Conservation (phyloP, 495 filamentous ascomycete genomes). For the Tirmania nivea region DNA sequence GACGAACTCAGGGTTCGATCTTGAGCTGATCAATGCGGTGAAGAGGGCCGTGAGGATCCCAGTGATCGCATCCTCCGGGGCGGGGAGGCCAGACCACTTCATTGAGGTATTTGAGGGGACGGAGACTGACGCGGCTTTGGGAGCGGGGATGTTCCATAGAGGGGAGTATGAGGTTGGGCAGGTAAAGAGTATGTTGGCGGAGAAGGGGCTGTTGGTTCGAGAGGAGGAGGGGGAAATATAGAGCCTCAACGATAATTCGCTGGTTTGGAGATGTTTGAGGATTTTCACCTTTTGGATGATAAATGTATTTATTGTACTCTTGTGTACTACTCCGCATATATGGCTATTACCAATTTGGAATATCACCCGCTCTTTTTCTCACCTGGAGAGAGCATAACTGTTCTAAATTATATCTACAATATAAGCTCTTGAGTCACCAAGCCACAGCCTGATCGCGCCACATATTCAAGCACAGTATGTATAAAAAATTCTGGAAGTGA, state of each 20-base stretch:
- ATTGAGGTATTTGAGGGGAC: constrained; percentile 73
- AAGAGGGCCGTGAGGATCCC: constrained; percentile 71
- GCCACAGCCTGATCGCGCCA: too few relatives aligned
- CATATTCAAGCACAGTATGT: too few relatives aligned
- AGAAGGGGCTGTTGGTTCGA: constrained; percentile 50
- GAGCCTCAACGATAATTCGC: background rate
- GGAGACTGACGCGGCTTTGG: constrained; percentile 72
- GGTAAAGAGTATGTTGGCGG: constrained; percentile 67
- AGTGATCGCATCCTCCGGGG: constrained; percentile 86
- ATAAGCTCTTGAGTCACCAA: too few relatives aligned
- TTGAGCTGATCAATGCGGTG: constrained; percentile 74
- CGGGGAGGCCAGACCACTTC: constrained; percentile 77
- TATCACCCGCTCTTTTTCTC: constrained; percentile 22
- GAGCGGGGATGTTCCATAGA: constrained; percentile 93
- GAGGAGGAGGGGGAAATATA: constrained; percentile 12
- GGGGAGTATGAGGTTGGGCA: constrained; percentile 85
- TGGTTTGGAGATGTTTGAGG: too few relatives aligned
- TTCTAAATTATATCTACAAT: too few relatives aligned
- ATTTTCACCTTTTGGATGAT: too few relatives aligned
- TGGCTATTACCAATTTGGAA: background rate
- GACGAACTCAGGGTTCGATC: constrained; percentile 82
- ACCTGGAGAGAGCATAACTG: too few relatives aligned
- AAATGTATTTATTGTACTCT: too few relatives aligned
- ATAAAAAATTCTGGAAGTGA: too few relatives aligned
- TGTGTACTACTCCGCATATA: too few relatives aligned